phyloP scores from a whole-genome alignment of 2,329 filamentous ascomycete genomes.

The Claviceps africana region DNA sequence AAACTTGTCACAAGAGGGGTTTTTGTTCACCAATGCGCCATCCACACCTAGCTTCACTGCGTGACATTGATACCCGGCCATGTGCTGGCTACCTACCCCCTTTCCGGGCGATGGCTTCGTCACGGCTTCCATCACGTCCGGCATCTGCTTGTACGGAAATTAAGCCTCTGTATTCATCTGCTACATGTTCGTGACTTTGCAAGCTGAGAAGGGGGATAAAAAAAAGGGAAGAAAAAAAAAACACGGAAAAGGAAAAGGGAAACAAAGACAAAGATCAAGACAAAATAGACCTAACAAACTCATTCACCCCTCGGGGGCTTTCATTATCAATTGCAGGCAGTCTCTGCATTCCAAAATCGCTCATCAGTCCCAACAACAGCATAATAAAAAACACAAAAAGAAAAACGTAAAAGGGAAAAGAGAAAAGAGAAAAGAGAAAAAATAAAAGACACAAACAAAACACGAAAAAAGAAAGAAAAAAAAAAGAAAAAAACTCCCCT shows the following conservation, averaged over 20 bases:
- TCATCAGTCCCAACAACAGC: conserved; percentile 5
- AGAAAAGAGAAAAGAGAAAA: not conserved
- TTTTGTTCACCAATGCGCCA: not conserved
- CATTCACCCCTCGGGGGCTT: not conserved
- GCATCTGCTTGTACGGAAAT: not conserved
- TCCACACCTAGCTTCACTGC: too few relatives aligned
- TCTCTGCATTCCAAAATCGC: conserved; percentile 6
- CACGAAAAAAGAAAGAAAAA: not conserved
- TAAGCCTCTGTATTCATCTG: not conserved
- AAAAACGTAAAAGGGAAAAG: not conserved
- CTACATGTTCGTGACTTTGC: not conserved
- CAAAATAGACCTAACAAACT: not conserved
- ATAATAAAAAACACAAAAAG: not conserved
- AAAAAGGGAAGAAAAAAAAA: not conserved
- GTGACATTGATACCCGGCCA: too few relatives aligned
- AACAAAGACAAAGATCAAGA: not conserved
- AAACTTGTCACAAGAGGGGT: not conserved
- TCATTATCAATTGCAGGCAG: conserved; percentile 6
- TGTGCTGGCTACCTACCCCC: too few relatives aligned
- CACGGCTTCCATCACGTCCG: not conserved
- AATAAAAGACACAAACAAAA: too few relatives aligned
- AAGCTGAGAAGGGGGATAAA: not conserved
- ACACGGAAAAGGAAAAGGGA: not conserved
- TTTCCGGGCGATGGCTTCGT: not conserved
- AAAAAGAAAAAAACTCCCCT: conserved; percentile 9